Base-by-base conservation (phyloP, 768 basidiomycete species). In the Infundibulicybe gibba region DNA sequence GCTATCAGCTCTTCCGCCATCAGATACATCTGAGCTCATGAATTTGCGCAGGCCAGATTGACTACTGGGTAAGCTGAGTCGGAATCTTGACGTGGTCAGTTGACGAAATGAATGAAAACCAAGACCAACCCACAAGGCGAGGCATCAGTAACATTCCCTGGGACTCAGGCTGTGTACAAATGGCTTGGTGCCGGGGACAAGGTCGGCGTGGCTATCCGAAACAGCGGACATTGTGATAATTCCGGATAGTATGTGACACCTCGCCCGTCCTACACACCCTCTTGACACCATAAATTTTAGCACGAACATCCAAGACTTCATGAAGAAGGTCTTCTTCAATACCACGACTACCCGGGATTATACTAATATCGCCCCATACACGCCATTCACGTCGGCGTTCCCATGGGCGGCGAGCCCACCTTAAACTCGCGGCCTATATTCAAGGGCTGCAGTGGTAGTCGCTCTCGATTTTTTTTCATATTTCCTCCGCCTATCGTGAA, bases 291-390 rank as follows among this genome's bases (percentile, higher is more conserved):
- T 25, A 8, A 8, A 14, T 49, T 44, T 19, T 37, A 54, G 54
- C 37, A 35, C 52, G 47, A 41, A 49, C 10, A 41, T 62, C 38
- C 21, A 37, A 16, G 43, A 48, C 12, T 55, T 55, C 41, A 17
- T 55, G 16, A 41, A 49, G 32, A 49, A 52, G 34, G 51, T 52
- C 15, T 50, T 55, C 40, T 48, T 52, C 45, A 55, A 55, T 33
- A 48, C 40, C 21, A 42, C 50, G 8, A 43, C 25, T n/a, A 47
- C 48, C 10, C 44, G 51, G 40, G 48, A 55, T 30, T 54, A 49
- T 32, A 37, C 48, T 25, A 47, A 45, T 31, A 38, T 52, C 8
- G 31, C 51, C 6, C 53, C 53, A 1, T 52, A 48, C 41, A 32
- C 42, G 16, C 43, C 52, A 9, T 43, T 44, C 38, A 41, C 14